phyloP scores from a whole-genome alignment of 1,284 basidiomycete species.

The Trichosporon sp. region DNA sequence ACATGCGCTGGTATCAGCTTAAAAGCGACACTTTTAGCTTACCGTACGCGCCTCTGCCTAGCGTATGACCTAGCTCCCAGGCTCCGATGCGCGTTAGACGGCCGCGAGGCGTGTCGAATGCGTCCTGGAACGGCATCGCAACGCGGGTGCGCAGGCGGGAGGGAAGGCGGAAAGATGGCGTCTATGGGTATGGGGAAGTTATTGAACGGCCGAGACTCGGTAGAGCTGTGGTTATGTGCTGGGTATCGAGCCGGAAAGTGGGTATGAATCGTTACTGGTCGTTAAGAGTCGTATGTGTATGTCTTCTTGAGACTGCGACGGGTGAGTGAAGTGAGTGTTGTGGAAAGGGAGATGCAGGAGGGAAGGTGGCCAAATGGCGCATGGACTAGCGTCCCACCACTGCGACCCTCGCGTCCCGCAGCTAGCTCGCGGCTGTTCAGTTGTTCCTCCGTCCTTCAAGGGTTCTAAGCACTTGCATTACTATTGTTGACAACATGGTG shows the following conservation, averaged over 20 bases:
- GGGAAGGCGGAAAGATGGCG: background rate
- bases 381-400: background rate
- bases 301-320: background rate
- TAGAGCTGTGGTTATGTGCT: background rate
- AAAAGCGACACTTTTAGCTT: background rate
- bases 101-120: conserved; percentile 28
- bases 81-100: conserved; percentile 33
- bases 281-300: background rate
- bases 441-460: too few species aligned
- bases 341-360: background rate
- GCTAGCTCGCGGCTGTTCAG: background rate
- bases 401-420: background rate
- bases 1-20: conserved; percentile 40
- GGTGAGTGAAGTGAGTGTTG: background rate
- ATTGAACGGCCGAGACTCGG: background rate
- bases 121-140: background rate
- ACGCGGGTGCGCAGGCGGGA: too few species aligned
- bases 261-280: background rate
- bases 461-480: background rate
- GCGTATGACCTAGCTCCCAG: conserved; percentile 41
- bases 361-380: background rate
- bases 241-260: background rate
- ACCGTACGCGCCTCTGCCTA: conserved; percentile 48
- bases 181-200: background rate
- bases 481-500: background rate